Evolutionary conservation across 2,329 filamentous ascomycete genomes (phyloP), one percentile per base, ranked within the genome.

Genomic region (Colletotrichum trifolii): DNA sequence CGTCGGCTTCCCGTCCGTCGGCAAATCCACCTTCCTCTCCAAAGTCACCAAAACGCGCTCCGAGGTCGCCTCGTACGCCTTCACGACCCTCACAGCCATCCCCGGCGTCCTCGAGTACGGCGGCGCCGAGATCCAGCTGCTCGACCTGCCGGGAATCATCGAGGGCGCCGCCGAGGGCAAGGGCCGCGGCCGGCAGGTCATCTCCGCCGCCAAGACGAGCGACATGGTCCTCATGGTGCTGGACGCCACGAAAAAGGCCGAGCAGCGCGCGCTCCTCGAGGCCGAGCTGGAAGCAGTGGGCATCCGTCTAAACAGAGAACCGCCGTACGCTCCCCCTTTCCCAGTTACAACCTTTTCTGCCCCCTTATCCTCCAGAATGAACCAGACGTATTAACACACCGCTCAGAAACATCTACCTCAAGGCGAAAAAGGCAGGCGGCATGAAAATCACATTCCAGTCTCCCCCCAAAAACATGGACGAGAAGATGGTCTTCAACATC

Each of bases 31-130:
- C 0, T 98, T 99, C 75, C 78, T 99, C n/a, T 97, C 94, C 53
- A 97, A 98, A 75, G 96, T 99, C 76, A 99, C 96, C 54, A 98
- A 97, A 81, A 99, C 96, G 43, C 94, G 93, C 74, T 97, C 94
- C 54, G 95, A 97, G 77, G 94, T 97, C 35, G 96, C 96, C 1
- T 92, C 96, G 0, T 99, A 99, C 76, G 90, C 95, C 61, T 99
- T 99, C 87, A 99, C 96, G 10, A 99, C 96, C 2, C 84, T 99
- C 48, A 99, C 96, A 9, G 96, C 96, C 40, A 99, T 99, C 71
- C 96, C 96, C 1, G 96, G 96, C 71, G 96, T 99, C 43, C 87
- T 99, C 59, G 95, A 97, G 82, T 99, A 99, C 79, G 96, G 94
- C 11, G 96, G 96, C 57, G 96, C 96, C 1, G 96, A 99, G 79